These are phyloP conservation scores for Phialocephala sp. DNA, from an alignment of 2,329 filamentous ascomycete species.

Conservation along the genomic window DNA sequence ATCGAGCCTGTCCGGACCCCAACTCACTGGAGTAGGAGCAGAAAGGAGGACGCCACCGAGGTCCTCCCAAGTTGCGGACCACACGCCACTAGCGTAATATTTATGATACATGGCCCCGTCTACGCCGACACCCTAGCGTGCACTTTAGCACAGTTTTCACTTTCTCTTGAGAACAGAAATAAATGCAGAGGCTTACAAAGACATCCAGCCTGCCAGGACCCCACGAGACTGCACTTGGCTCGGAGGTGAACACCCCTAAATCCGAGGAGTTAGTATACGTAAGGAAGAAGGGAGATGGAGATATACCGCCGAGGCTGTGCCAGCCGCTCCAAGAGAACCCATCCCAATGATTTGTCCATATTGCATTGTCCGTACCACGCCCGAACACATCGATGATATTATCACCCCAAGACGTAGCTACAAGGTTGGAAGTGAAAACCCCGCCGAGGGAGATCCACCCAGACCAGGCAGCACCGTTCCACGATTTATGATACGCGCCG, in stretches of 20 bases:
- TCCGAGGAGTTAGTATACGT: neutral
- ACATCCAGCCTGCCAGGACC: neutral
- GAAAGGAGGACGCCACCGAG: conserved; percentile 33
- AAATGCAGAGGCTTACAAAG: neutral
- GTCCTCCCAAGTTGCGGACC: conserved; percentile 27
- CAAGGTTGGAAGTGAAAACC: conserved; percentile 31
- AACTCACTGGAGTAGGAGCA: conserved; percentile 33
- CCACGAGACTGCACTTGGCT: neutral
- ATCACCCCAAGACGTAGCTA: conserved; percentile 32
- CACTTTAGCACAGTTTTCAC: neutral
- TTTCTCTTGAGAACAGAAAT: neutral
- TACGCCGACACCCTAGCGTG: neutral
- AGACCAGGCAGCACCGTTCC: conserved; percentile 17
- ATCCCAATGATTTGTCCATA: conserved; percentile 18
- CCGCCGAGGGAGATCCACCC: conserved; percentile 26
- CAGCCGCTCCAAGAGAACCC: neutral
- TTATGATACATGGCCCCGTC: conserved; percentile 33
- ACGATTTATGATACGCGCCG: conserved; percentile 14
- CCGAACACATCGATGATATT: conserved; percentile 36
- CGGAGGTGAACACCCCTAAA: neutral
- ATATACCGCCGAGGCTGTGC: neutral
- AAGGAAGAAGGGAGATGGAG: neutral
- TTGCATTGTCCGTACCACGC: conserved; percentile 29
- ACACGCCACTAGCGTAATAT: conserved; percentile 26
- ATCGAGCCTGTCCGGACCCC: conserved; percentile 33